Percentiles rank a stretch among this genome's conserved stretches.
phyloP scores from a whole-genome alignment of 148 eudicot species.

The Diospyros kaki region DNA sequence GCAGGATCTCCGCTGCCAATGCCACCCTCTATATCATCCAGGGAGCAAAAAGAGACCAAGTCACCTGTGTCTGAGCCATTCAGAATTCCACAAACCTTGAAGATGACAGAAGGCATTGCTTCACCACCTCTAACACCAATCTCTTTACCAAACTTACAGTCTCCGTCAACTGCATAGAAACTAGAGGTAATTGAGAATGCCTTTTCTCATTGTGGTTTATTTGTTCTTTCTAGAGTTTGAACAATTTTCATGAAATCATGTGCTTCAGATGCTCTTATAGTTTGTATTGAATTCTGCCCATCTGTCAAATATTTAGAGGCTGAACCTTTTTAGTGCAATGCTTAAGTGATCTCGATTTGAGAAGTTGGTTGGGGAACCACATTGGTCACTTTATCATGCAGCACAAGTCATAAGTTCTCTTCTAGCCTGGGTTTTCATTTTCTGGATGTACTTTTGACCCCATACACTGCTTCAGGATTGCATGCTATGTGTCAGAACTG shows the following conservation, averaged over 20 bases:
- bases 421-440: neutral
- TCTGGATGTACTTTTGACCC: neutral
- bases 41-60: constrained; percentile 25
- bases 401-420: neutral
- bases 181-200: constrained; percentile 17
- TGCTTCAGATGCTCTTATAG: neutral
- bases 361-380: neutral
- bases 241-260: neutral
- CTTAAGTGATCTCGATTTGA: constrained; percentile 1
- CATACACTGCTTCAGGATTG: no score
- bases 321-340: neutral
- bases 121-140: constrained; percentile 60
- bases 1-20: constrained; percentile 16
- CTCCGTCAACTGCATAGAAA: constrained; percentile 24
- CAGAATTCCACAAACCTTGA: constrained; percentile 17
- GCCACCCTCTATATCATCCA: constrained; percentile 36
- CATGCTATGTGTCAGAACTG: neutral
- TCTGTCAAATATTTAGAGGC: neutral
- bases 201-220: no score
- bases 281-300: neutral
- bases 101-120: constrained; percentile 20
- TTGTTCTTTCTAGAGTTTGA: no score
- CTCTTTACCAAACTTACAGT: constrained; percentile 23
- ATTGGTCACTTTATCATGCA: neutral
- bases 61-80: constrained; percentile 22